phyloP scores from a whole-genome alignment of 345 rosid genomes.

The Chamaenerion angustifolium region DNA sequence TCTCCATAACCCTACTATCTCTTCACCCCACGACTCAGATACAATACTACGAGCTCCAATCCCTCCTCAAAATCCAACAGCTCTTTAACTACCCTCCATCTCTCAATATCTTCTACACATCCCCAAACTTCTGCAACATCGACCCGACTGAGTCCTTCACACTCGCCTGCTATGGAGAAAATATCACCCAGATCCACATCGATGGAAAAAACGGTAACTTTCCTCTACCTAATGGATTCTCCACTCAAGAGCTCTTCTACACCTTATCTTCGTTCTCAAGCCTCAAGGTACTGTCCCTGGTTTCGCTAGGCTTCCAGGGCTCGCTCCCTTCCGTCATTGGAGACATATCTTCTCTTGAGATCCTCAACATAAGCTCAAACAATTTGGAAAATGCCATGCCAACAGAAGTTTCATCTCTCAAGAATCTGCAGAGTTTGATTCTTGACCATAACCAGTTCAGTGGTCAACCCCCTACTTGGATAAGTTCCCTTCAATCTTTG shows the following conservation, averaged over 20 bases:
- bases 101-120: slow-evolving; percentile 13
- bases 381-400: slow-evolving; percentile 34
- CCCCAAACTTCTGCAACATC: slow-evolving; percentile 28
- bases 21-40: slow-evolving; percentile 24
- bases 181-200: slow-evolving; percentile 48
- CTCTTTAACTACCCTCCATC: slow-evolving; percentile 27
- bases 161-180: slow-evolving; percentile 35
- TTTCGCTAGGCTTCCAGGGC: slow-evolving; percentile 40
- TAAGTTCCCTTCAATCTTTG: slow-evolving; percentile 23
- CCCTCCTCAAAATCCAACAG: slow-evolving; percentile 25
- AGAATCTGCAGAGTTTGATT: slow-evolving; percentile 34
- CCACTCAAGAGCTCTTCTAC: slow-evolving; percentile 22
- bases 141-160: slow-evolving; percentile 32
- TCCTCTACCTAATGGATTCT: slow-evolving; percentile 20
- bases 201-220: slow-evolving; percentile 17
- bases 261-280: slow-evolving; percentile 20
- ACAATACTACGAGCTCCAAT: slow-evolving; percentile 21
- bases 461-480: slow-evolving; percentile 30
- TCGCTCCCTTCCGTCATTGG: slow-evolving; percentile 28
- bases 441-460: slow-evolving; percentile 35
- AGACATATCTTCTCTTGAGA: slow-evolving; percentile 35
- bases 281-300: slow-evolving; percentile 47
- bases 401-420: slow-evolving; percentile 22
- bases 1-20: slow-evolving; percentile 3
- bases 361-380: slow-evolving; percentile 45